Percentiles rank a stretch among this genome's conserved stretches.
Conservation (phyloP, 164 flowering plant species). For the Brasenia schreberi region DNA sequence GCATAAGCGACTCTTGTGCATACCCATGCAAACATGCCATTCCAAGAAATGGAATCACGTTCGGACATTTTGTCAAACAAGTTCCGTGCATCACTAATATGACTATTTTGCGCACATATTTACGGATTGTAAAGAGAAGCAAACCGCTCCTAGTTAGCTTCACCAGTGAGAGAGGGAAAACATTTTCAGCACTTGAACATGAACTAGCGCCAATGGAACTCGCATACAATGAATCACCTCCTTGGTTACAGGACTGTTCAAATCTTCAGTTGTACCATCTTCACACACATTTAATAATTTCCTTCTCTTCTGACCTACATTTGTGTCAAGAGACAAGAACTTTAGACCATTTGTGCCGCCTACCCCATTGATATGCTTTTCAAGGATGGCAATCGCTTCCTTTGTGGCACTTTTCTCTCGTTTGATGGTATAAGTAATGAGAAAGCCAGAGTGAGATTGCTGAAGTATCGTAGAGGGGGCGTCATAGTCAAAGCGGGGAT, state of each 20-base stretch:
- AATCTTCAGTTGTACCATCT: constrained; percentile 11
- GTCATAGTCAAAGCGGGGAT: constrained; percentile 89
- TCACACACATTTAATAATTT: no score
- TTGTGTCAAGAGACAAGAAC: no score
- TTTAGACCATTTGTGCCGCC: no score
- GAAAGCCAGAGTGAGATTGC: constrained; percentile 68
- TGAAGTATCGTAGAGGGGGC: constrained; percentile 66
- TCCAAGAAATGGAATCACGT: constrained; percentile 9
- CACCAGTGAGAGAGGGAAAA: constrained; percentile 47
- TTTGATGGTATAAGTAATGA: constrained; percentile 79
- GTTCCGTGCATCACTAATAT: constrained; percentile 3
- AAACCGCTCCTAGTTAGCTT: constrained; percentile 81
- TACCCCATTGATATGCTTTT: constrained; percentile 16
- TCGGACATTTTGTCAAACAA: constrained; percentile 10
- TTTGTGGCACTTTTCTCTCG: constrained; percentile 96
- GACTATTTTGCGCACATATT: constrained; percentile 7
- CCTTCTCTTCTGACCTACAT: constrained; percentile 31
- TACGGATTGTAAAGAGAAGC: constrained; percentile 53
- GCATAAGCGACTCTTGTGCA: constrained; percentile 8
- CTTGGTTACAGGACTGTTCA: no score
- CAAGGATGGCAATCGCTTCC: constrained; percentile 72
- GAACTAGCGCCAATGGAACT: no score
- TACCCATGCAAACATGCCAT: constrained; percentile 14
- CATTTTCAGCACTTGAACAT: no score
- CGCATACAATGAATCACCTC: no score